Evolutionary conservation across 2,329 filamentous ascomycete genomes (phyloP).

Genomic region (Ophiocordyceps australis): DNA sequence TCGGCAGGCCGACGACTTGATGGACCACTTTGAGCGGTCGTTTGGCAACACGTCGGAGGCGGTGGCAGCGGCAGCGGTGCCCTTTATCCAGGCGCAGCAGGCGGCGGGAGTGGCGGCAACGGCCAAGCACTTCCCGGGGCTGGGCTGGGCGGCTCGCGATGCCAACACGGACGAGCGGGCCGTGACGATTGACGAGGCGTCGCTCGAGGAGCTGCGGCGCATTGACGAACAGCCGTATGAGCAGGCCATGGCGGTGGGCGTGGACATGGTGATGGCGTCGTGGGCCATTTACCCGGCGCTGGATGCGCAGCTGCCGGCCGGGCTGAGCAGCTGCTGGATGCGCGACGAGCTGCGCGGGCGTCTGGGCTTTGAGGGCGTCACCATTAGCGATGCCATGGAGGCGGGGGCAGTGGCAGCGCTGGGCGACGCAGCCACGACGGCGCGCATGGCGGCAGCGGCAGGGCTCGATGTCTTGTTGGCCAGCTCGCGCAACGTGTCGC

Average conservation of each 20-base stretch:
- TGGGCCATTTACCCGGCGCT: slow-evolving; percentile 6
- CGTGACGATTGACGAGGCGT: slow-evolving; percentile 3
- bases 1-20: slow-evolving; percentile 3
- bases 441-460: slow-evolving; percentile 3
- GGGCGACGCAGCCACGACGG: slow-evolving; percentile 2
- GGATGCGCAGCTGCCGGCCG: slow-evolving; percentile 4
- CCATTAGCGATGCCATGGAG: slow-evolving; percentile 6
- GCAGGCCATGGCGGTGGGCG: slow-evolving; percentile 4
- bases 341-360: slow-evolving; percentile 5
- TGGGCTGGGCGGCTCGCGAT: slow-evolving; percentile 4
- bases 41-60: slow-evolving; percentile 3
- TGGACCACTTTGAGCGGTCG: slow-evolving; percentile 3
- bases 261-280: slow-evolving; percentile 6
- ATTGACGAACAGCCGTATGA: slow-evolving; percentile 4
- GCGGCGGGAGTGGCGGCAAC: slow-evolving; percentile 3
- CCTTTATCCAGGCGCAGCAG: slow-evolving; percentile 5
- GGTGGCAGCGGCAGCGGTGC: slow-evolving; percentile 3
- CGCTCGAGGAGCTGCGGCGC: slow-evolving; percentile 2
- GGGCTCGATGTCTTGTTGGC: slow-evolving; percentile 6
- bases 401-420: slow-evolving; percentile 3
- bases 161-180: slow-evolving; percentile 4
- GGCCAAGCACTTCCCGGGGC: slow-evolving; percentile 6
- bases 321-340: slow-evolving; percentile 5
- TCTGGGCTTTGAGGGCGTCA: slow-evolving; percentile 5
- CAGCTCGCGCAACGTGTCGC: slow-evolving; percentile 4